phyloP scores from a whole-genome alignment of 1,139 yeast species.

The Zygosaccharomyces pseudobailii region DNA sequence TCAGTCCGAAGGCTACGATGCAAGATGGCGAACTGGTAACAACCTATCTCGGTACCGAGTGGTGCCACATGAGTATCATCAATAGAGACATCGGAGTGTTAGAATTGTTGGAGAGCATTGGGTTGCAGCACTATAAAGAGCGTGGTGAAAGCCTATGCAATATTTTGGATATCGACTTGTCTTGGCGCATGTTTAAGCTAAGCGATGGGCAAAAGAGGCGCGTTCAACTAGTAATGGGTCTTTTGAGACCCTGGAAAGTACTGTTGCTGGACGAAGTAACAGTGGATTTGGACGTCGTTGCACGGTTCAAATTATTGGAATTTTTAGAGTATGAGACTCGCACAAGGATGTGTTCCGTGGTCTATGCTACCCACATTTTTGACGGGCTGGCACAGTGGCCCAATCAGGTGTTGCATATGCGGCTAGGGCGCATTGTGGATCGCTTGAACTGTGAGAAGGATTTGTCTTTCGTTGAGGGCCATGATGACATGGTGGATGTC shows the following conservation, averaged over 20 bases:
- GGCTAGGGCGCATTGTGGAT: constrained; percentile 51
- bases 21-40: constrained; percentile 42
- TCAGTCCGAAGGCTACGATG: constrained; percentile 40
- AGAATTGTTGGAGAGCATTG: constrained; percentile 72
- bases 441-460: constrained; percentile 33
- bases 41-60: constrained; percentile 94
- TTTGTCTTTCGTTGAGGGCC: constrained; percentile 31
- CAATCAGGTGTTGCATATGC: constrained; percentile 73
- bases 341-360: constrained; percentile 59
- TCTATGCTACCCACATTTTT: constrained; percentile 94
- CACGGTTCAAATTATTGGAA: constrained; percentile 64
- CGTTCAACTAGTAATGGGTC: constrained; percentile 91
- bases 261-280: constrained; percentile 89
- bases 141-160: constrained; percentile 72
- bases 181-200: constrained; percentile 88
- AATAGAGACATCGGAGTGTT: constrained; percentile 87
- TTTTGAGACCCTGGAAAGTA: constrained; percentile 83
- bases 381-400: constrained; percentile 94
- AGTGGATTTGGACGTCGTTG: constrained; percentile 90
- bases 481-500: constrained; percentile 11
- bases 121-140: constrained; percentile 68
- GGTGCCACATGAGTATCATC: constrained; percentile 91
- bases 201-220: constrained; percentile 94
- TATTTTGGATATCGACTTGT: constrained; percentile 75
- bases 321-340: constrained; percentile 70